Evolutionary conservation across 208 protist genomes (phyloP), one percentile per base, ranked within the genome.

Genomic region (Acanthamoeba castellanii): DNA sequence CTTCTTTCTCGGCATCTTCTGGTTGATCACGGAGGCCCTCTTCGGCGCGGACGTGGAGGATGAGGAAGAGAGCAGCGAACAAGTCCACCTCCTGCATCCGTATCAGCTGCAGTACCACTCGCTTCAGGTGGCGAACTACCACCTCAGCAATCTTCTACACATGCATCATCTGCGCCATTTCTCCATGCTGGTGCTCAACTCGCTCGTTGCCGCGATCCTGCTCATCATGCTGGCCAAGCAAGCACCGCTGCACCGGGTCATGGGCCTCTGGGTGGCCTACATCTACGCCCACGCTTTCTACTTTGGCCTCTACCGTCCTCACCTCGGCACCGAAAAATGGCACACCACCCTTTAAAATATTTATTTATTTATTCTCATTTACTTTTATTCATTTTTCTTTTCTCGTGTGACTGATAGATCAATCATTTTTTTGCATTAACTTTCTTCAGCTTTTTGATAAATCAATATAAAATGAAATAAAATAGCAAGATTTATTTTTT

Each of bases 301-400:
- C 78, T 87, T 42, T 61, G 78, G 30, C n/a, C 22, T 87, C 47
- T 87, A 64, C 30, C 52, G 78, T 2, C 78, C 78, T 0, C 42
- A 87, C 45, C 45, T 87, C 20, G 78, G 78, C 78, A 87, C 78
- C 78, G 78, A 87, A 6, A 87, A 87, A 37, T 87, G 78, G 78
- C 61, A 87, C 50, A 22, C 3, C 50, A 3, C 16, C 55, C 61
- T 37, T 81, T 87, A 1, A 52, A 70, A 70, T 25, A 70, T 5
- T 32, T 87, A 27, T 87, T 61, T 87, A 47, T 20, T 64, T 4
- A n/a, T 50, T 52, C 20, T 50, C 32, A 81, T n/a, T n/a, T 27
- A 27, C 5, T 66, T 66, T 66, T 5, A 5, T 32, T 76, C 30
- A 6, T 42, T 37, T 76, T 76, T 27, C 9, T 42, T 27, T 66